Percentiles rank a stretch among this genome's conserved stretches.
These are phyloP conservation scores for Phalaenopsis equestris DNA, from an alignment of 106 monocot genomes.

Conservation along the genomic window DNA sequence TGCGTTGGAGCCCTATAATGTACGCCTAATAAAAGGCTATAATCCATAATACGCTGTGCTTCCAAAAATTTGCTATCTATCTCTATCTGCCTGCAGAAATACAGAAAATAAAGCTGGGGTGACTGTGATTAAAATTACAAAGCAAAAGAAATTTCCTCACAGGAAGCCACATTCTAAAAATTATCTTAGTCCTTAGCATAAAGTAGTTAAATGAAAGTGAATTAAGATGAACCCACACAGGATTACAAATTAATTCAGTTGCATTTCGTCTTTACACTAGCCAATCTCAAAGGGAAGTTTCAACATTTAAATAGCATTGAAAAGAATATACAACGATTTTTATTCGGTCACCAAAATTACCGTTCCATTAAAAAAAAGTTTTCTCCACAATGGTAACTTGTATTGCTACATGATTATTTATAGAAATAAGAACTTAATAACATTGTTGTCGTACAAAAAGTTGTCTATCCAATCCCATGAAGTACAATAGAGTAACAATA, in stretches of 20 bases:
- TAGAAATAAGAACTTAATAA: background rate
- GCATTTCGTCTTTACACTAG: background rate
- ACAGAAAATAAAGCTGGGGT: background rate
- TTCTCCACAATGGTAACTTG: too few species aligned
- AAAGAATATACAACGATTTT: too few species aligned
- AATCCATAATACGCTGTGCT: constrained; percentile 85
- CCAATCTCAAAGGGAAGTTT: background rate
- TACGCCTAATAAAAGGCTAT: constrained; percentile 85
- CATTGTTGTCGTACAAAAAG: background rate
- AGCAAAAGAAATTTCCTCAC: background rate
- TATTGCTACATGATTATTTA: background rate
- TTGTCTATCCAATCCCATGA: too few species aligned
- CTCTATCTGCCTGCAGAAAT: constrained; percentile 75
- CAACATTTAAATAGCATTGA: too few species aligned
- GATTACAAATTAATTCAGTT: background rate
- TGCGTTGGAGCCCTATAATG: constrained; percentile 91
- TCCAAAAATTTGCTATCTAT: constrained; percentile 88
- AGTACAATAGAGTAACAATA: too few species aligned
- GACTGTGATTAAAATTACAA: background rate
- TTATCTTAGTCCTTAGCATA: background rate
- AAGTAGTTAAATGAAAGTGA: background rate
- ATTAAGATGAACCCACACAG: background rate
- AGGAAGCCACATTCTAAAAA: background rate
- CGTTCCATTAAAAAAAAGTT: too few species aligned
- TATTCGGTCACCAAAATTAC: too few species aligned